A percentile compares a stretch with the other conserved stretches of the same genome.
Evolutionary conservation across 2,329 filamentous ascomycete species (phyloP).

Genomic region (Aureobasidium namibiae): DNA sequence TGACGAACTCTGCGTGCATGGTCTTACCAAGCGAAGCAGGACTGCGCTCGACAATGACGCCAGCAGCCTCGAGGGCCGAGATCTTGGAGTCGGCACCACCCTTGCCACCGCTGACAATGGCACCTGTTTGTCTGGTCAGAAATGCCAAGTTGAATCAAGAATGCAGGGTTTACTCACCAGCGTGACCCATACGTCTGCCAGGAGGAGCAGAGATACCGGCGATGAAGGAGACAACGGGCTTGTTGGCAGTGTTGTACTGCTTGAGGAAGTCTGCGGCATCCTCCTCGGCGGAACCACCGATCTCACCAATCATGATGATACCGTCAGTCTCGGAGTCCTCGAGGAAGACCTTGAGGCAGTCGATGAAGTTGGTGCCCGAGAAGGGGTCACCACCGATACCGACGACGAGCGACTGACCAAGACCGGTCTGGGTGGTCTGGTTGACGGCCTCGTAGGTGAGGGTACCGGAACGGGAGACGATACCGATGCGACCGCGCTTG

Average conservation of each 20-base stretch:
- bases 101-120: constrained; percentile 96
- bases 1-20: constrained; percentile 90
- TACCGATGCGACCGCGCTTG: constrained; percentile 97
- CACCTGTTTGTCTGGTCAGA: constrained; percentile 37
- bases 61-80: constrained; percentile 80
- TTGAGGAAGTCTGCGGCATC: constrained; percentile 95
- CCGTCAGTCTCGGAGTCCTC: constrained; percentile 94
- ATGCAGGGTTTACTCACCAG: constrained; percentile 48
- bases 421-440: constrained; percentile 94
- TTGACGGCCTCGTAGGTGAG: constrained; percentile 99
- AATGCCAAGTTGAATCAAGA: background rate
- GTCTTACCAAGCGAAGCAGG: constrained; percentile 89
- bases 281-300: constrained; percentile 94
- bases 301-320: constrained; percentile 99
- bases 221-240: constrained; percentile 97
- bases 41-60: constrained; percentile 92
- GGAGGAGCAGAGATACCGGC: constrained; percentile 96
- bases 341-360: constrained; percentile 95
- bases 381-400: constrained; percentile 98
- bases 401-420: constrained; percentile 95
- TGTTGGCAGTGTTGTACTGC: constrained; percentile 83
- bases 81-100: constrained; percentile 99
- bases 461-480: constrained; percentile 95
- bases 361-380: constrained; percentile 98
- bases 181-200: constrained; percentile 96